Base-by-base conservation (phyloP, 371 early-diverging fungal genomes). In the Syncephalastrum monosporum region DNA sequence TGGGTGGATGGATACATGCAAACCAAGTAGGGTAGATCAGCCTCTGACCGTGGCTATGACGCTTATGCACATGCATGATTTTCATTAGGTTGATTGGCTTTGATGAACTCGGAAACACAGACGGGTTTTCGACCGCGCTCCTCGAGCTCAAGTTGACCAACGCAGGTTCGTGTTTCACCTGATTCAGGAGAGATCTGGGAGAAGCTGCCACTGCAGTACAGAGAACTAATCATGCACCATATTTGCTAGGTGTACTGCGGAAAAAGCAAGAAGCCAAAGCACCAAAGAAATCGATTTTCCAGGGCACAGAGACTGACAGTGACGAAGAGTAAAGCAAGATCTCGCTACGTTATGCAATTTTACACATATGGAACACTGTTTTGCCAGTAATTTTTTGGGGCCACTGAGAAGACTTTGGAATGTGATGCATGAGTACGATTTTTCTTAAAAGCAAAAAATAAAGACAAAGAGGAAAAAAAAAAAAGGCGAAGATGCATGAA, bases 101-200 rank as follows among this genome's bases (percentile, higher is more conserved):
- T 81, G 98, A 98, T 45, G 96, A 92, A 25, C 74, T 98, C 8
- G 95, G 96, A 14, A 91, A 90, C 64, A 85, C 83, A 5, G 97
- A 96, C 68, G 74, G 79, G 47, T 98, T 98, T 60, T 75, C 82
- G 38, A 96, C 95, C 3, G 71, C 84, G 6, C 55, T 78, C 42
- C 73, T 98, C 7, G 96, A 97, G 68, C 67, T 81, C 47, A 83
- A 97, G 38, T 72, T 95, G 48, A 68, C 71, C 21, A 79, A 82
- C 58, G 67, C 85, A 23, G 87, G 89, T 61, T 68, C 44, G 59
- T 65, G 14, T n/a, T 4, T 2, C 29, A 17, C 27, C 8, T 13
- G 33, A 43, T 41, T 33, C 14, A 41, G 17, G 4, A 42, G 42
- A 24, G 17, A 3, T 15, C 45, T 42, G 7, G 17, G 41, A 51